Percentiles rank a stretch among this genome's conserved stretches.
These are phyloP conservation scores for Ochetophila trinervis DNA, from an alignment of 306 rosid species.

Conservation along the genomic window DNA sequence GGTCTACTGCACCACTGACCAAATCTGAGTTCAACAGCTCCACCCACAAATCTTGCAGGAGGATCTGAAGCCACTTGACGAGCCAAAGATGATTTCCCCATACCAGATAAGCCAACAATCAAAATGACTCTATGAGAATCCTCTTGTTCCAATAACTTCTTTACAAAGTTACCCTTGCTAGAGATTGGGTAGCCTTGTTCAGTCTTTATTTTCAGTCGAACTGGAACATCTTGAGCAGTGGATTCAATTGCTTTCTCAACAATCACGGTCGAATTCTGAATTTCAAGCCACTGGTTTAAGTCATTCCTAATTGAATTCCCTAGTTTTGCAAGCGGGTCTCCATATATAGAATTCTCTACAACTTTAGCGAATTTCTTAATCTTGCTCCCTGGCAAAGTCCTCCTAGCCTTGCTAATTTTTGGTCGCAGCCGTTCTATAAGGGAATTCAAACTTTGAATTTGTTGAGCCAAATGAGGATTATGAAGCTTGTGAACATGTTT, in stretches of 20 bases:
- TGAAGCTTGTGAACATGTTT: constrained; percentile 28
- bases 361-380: constrained; percentile 11
- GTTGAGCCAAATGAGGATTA: constrained; percentile 14
- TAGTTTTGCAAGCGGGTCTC: constrained; percentile 29
- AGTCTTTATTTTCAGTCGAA: constrained; percentile 22
- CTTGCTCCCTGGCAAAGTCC: constrained; percentile 16
- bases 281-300: constrained; percentile 34
- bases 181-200: constrained; percentile 32
- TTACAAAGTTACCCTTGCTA: constrained; percentile 19
- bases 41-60: constrained; percentile 25
- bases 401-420: constrained; percentile 26
- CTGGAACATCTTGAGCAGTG: constrained; percentile 13
- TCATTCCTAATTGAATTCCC: constrained; percentile 21
- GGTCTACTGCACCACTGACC: constrained; percentile 39
- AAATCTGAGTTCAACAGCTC: constrained; percentile 33
- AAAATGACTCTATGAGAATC: constrained; percentile 16
- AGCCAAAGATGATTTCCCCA: constrained; percentile 31
- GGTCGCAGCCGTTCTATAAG: constrained; percentile 27
- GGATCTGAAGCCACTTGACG: constrained; percentile 32
- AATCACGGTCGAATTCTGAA: constrained; percentile 16
- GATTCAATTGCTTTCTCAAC: constrained; percentile 28
- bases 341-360: no score
- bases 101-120: constrained; percentile 31
- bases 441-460: constrained; percentile 29
- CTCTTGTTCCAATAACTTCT: constrained; percentile 27